Conservation (phyloP, 306 rosid genomes). For the Parietaria judaica region DNA sequence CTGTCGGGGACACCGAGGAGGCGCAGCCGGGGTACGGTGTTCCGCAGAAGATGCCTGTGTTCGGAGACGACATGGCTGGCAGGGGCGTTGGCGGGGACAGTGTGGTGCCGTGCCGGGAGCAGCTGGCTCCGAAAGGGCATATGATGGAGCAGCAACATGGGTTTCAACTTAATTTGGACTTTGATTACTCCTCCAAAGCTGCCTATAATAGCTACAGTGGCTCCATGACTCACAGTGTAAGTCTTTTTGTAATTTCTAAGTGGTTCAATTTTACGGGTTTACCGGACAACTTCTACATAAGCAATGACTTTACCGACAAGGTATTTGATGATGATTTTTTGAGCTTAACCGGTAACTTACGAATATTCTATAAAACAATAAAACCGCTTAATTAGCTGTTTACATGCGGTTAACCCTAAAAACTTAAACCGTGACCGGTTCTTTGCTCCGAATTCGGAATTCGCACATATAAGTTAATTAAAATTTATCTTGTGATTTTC, state of each 20-base stretch:
- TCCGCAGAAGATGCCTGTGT: slow-evolving; percentile 22
- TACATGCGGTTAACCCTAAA: too few relatives aligned
- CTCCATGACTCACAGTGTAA: slow-evolving; percentile 60
- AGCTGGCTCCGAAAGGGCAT: slow-evolving; percentile 10
- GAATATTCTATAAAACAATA: too few relatives aligned
- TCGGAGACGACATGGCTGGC: slow-evolving; percentile 21
- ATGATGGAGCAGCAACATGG: slow-evolving; percentile 23
- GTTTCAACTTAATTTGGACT: slow-evolving; percentile 57
- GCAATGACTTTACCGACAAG: too few relatives aligned
- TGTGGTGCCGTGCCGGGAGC: slow-evolving; percentile 37
- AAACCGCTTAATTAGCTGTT: too few relatives aligned
- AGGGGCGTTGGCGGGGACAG: slow-evolving; percentile 38
- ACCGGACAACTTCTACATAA: too few relatives aligned
- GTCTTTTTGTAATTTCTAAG: not conserved
- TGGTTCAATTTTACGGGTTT: not conserved
- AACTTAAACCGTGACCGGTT: too few relatives aligned
- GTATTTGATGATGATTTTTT: too few relatives aligned
- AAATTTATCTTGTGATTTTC: too few relatives aligned
- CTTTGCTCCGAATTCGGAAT: too few relatives aligned
- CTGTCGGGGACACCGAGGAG: slow-evolving; percentile 23
- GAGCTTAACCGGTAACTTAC: too few relatives aligned
- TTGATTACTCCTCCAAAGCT: slow-evolving; percentile 46
- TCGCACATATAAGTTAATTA: too few relatives aligned
- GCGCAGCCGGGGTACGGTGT: slow-evolving; percentile 16
- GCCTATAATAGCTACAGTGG: slow-evolving; percentile 44